Conservation (phyloP, 805 yeast species). For the Yarrowia keelungensis region DNA sequence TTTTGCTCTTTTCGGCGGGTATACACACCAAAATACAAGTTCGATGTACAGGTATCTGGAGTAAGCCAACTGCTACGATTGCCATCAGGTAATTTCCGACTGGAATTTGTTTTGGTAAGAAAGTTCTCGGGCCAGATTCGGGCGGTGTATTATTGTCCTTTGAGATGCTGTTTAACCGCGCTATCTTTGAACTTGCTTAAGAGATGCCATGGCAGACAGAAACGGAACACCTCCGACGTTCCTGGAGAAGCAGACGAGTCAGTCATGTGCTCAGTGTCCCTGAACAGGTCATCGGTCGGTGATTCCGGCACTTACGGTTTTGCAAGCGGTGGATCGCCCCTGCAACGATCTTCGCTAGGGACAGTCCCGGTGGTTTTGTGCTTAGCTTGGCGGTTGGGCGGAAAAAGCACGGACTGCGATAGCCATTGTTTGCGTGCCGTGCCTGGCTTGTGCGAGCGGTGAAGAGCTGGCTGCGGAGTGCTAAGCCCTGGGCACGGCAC, state of each 20-base stretch:
- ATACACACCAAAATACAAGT: too few relatives aligned
- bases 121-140: not conserved
- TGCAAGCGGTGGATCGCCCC: slow-evolving; percentile 5
- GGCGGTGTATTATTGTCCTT: not conserved
- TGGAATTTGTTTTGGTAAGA: not conserved
- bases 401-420: slow-evolving; percentile 11
- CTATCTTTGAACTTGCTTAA: too few relatives aligned
- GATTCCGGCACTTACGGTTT: slow-evolving; percentile 16
- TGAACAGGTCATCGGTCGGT: slow-evolving; percentile 15
- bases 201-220: too few relatives aligned
- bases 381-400: slow-evolving; percentile 12
- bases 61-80: too few relatives aligned
- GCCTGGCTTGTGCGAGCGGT: not conserved
- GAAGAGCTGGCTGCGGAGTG: not conserved
- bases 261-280: not conserved
- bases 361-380: slow-evolving; percentile 11
- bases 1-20: too few relatives aligned
- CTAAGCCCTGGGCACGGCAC: slow-evolving; percentile 18
- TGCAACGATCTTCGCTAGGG: slow-evolving; percentile 28
- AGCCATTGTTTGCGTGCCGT: slow-evolving; percentile 19
- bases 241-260: not conserved
- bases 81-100: slow-evolving; percentile 1
- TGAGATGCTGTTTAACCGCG: too few relatives aligned
- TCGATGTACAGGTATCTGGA: too few relatives aligned
- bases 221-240: not conserved